Conservation (phyloP, 192 early-diverging fungal species). For the Linnemannia zychae region DNA sequence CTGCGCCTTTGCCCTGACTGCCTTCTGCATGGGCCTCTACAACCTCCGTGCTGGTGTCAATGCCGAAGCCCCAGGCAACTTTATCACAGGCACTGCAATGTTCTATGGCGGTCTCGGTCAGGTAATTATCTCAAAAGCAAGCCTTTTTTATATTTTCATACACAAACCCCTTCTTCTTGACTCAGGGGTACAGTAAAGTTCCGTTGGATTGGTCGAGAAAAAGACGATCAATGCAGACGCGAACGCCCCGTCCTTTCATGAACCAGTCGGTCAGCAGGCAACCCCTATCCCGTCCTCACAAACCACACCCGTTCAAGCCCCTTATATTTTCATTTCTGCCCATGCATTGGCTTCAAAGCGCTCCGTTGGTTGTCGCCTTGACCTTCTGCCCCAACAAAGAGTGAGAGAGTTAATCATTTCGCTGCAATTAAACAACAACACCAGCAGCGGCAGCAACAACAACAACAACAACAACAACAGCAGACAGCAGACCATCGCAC, state of each 20-base stretch:
- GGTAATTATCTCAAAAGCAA: constrained; percentile 20
- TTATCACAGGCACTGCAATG: constrained; percentile 47
- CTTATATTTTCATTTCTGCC: background rate
- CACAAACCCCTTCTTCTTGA: background rate
- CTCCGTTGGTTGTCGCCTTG: background rate
- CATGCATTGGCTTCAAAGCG: background rate
- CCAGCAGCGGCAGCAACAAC: background rate
- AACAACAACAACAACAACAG: background rate
- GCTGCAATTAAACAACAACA: background rate
- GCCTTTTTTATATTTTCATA: background rate
- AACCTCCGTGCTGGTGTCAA: constrained; percentile 38
- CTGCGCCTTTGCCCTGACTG: constrained; percentile 52
- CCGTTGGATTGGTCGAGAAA: background rate
- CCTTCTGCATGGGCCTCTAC: constrained; percentile 52
- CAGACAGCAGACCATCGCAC: background rate
- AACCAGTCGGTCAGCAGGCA: background rate
- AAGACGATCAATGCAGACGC: background rate
- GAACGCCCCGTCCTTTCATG: background rate
- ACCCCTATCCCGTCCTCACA: background rate
- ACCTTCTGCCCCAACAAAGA: background rate
- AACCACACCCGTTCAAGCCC: background rate
- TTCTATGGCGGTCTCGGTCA: constrained; percentile 49
- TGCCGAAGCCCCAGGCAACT: constrained; percentile 38
- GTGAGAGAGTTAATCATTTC: background rate
- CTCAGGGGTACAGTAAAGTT: background rate